These are phyloP conservation scores for Trichoderma atroviride DNA, from an alignment of 2,329 filamentous ascomycete species.

Conservation along the genomic window DNA sequence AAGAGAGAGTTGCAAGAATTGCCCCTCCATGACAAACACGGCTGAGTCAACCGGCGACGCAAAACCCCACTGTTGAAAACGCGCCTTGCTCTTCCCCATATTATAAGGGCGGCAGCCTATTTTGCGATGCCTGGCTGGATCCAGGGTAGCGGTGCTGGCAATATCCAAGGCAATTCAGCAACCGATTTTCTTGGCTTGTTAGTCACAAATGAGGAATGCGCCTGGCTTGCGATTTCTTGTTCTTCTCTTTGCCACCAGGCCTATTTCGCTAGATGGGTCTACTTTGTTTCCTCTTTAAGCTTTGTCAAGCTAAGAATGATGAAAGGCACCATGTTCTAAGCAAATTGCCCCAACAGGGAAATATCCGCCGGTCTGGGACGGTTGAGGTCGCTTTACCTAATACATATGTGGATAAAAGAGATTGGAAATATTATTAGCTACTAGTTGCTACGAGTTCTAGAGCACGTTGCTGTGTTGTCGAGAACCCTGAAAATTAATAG, in stretches of 20 bases:
- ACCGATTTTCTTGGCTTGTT: neutral
- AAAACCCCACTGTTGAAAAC: constrained; percentile 10
- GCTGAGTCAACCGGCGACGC: constrained; percentile 28
- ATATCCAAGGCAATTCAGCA: neutral
- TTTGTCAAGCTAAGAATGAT: neutral
- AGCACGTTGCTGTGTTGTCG: neutral
- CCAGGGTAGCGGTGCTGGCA: neutral
- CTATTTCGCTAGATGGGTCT: neutral
- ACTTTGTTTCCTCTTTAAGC: neutral
- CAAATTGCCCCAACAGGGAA: neutral
- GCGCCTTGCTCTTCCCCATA: neutral
- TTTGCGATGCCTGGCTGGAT: neutral
- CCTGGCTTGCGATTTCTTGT: neutral
- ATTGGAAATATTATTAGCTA: neutral
- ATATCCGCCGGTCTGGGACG: neutral
- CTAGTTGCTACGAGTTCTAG: neutral
- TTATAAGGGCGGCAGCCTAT: neutral
- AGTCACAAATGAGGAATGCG: neutral
- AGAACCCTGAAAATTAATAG: neutral
- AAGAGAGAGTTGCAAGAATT: neutral
- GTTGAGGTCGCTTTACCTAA: neutral
- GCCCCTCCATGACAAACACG: constrained; percentile 20
- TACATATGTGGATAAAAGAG: neutral
- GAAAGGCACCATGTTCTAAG: neutral
- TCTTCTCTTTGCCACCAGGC: neutral